These are phyloP conservation scores for Penicillium diatomitis DNA, from an alignment of 495 filamentous ascomycete species.

Conservation along the genomic window DNA sequence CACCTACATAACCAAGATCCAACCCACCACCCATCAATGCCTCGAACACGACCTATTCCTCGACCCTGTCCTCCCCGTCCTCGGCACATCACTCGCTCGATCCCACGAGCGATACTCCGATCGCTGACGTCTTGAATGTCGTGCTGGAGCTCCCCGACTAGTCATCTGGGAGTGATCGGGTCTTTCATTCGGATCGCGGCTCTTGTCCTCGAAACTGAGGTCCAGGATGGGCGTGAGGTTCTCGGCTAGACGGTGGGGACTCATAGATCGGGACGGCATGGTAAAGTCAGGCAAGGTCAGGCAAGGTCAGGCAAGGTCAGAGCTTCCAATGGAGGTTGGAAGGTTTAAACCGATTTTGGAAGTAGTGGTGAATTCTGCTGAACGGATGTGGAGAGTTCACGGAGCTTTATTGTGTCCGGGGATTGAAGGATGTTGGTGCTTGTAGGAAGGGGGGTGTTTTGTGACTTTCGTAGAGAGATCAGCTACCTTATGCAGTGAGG, in stretches of 20 bases:
- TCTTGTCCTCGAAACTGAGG: constrained; percentile 3
- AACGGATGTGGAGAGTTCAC: too few relatives aligned
- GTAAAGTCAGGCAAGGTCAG: not conserved
- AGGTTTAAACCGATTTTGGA: too few relatives aligned
- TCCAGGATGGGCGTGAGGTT: constrained; percentile 6
- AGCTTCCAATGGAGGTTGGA: too few relatives aligned
- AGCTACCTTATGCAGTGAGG: not conserved
- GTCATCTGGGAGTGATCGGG: constrained; percentile 11
- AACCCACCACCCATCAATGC: constrained; percentile 7
- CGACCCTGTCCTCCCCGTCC: constrained; percentile 12
- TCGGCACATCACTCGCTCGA: constrained; percentile 5
- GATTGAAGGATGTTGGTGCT: too few relatives aligned
- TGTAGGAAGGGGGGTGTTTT: too few relatives aligned
- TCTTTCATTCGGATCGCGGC: constrained; percentile 1
- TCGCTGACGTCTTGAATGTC: constrained; percentile 11
- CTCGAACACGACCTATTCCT: constrained; percentile 15
- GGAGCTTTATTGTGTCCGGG: too few relatives aligned
- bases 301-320: too few relatives aligned
- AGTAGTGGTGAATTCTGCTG: too few relatives aligned
- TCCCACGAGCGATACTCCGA: constrained; percentile 15
- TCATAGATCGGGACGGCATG: constrained; percentile 12
- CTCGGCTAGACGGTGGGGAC: constrained; percentile 1
- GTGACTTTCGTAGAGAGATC: too few relatives aligned
- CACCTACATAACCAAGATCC: too few relatives aligned
- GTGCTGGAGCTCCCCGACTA: constrained; percentile 11